phyloP scores from a whole-genome alignment of 768 basidiomycete species.

The Kwoniella newhampshirensis region DNA sequence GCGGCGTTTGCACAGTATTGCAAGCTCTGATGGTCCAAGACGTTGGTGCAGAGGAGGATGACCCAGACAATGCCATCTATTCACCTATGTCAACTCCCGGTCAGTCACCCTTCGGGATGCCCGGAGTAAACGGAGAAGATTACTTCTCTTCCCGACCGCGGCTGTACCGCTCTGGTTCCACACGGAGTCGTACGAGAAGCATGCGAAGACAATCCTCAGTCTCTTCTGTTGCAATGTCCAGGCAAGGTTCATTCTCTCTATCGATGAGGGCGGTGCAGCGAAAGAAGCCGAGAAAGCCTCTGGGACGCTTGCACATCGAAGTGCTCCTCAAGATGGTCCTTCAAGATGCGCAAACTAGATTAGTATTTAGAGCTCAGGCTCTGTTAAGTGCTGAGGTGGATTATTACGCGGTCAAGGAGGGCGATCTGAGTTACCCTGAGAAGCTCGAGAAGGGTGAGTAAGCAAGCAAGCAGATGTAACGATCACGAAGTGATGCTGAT shows the following conservation, averaged over 20 bases:
- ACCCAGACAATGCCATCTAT: constrained; percentile 15
- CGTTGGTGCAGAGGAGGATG: constrained; percentile 51
- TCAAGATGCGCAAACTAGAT: constrained; percentile 90
- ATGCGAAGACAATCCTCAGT: constrained; percentile 18
- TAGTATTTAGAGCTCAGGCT: constrained; percentile 94
- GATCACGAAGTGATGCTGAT: background rate
- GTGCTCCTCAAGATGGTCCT: constrained; percentile 82
- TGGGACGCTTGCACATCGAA: constrained; percentile 71
- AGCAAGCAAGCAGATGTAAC: background rate
- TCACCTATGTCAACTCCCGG: constrained; percentile 20
- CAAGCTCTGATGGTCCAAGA: constrained; percentile 96
- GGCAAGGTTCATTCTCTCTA: constrained; percentile 4
- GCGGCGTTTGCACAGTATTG: constrained; percentile 93
- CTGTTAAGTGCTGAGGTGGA: constrained; percentile 85
- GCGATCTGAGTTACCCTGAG: constrained; percentile 83
- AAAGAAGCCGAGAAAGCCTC: constrained; percentile 35
- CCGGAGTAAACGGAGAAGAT: constrained; percentile 16
- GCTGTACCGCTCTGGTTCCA: constrained; percentile 6
- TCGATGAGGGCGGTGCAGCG: background rate
- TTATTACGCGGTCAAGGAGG: constrained; percentile 70
- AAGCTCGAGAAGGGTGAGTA: constrained; percentile 66
- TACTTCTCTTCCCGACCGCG: constrained; percentile 18
- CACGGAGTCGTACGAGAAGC: constrained; percentile 7
- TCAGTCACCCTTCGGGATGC: constrained; percentile 4
- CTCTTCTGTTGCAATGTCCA: constrained; percentile 5